These are phyloP conservation scores for Borovskyia barvae DNA, from an alignment of 208 protist genomes.

Conservation along the genomic window DNA sequence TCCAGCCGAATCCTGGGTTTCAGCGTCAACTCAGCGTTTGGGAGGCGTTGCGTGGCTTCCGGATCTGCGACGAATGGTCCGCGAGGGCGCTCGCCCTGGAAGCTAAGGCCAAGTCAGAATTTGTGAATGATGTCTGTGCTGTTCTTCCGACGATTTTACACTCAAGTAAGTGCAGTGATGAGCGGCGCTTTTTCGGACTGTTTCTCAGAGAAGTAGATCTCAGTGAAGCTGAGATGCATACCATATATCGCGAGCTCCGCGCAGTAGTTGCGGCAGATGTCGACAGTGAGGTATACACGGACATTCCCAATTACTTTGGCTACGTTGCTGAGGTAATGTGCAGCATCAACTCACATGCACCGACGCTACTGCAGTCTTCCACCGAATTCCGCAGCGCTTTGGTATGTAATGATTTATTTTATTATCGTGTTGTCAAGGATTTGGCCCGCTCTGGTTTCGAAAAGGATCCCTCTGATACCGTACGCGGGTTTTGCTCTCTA, in stretches of 20 bases:
- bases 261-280: conserved; percentile 41
- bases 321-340: conserved; percentile 69
- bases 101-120: conserved; percentile 32
- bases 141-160: conserved; percentile 46
- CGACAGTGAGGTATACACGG: conserved; percentile 62
- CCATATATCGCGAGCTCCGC: conserved; percentile 37
- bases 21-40: conserved; percentile 59
- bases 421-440: conserved; percentile 55
- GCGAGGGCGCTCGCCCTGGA: conserved; percentile 46
- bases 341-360: conserved; percentile 40
- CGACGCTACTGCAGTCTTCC: conserved; percentile 9
- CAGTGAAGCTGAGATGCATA: conserved; percentile 20
- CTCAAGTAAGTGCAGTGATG: conserved; percentile 46
- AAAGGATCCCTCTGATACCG: conserved; percentile 50
- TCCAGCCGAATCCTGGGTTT: conserved; percentile 82
- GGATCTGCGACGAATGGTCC: conserved; percentile 56
- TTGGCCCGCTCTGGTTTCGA: conserved; percentile 47
- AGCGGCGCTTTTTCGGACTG: conserved; percentile 63
- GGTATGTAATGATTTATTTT: conserved; percentile 59
- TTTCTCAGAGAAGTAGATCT: conserved; percentile 21
- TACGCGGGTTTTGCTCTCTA: conserved; percentile 58
- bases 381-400: conserved; percentile 15
- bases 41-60: conserved; percentile 42
- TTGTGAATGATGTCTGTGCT: conserved; percentile 27
- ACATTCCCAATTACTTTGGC: conserved; percentile 78